Base-by-base conservation (phyloP, 176 grass and related monocot species). In the Musa acuminata region DNA sequence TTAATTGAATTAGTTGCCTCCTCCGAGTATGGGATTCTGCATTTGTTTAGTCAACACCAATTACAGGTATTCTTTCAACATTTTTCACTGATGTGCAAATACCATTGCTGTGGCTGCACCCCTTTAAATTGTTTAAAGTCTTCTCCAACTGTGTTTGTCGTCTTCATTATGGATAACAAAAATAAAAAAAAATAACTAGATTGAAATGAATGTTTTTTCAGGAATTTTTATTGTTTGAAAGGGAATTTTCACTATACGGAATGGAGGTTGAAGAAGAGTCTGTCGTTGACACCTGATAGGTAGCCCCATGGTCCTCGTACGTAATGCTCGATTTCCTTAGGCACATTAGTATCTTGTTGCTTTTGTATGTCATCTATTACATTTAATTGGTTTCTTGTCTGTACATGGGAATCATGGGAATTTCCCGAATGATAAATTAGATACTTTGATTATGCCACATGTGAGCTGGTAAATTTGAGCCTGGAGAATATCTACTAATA, bases 11-110 rank as follows among this genome's bases (percentile, higher is more conserved):
- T 98, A 64, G 86, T 98, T 89, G 94, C 87, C 83, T 98, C 94
- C 8, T 81, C 80, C 0, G 81, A 92, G 19, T 79, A 72, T 55
- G 82, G 90, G 84, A 98, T 98, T 53, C 83, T 98, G 84, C 84
- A 89, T 73, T 74, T 98, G 64, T 98, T 98, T 84, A 98, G 94
- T 79, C 90, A 91, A 80, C 94, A 86, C 67, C 94, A 98, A 66
- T 80, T 98, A 72, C 83, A 98, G 94, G 94, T 98, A 72, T 64
- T 57, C 1, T 10, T 25, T 63, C 8, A 53, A 25, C 48, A 26
- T 70, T 43, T 6, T 35, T 49, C 17, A 3, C 24, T 52, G 50
- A 26, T 72, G 21, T 50, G 1, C 27, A 80, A 13, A n/a, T 63
- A 8, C 49, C 23, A 14, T 57, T 29, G 29, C 68, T 35, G 7